phyloP scores from a whole-genome alignment of 2,329 filamentous ascomycete species.

The Apiospora sp. region DNA sequence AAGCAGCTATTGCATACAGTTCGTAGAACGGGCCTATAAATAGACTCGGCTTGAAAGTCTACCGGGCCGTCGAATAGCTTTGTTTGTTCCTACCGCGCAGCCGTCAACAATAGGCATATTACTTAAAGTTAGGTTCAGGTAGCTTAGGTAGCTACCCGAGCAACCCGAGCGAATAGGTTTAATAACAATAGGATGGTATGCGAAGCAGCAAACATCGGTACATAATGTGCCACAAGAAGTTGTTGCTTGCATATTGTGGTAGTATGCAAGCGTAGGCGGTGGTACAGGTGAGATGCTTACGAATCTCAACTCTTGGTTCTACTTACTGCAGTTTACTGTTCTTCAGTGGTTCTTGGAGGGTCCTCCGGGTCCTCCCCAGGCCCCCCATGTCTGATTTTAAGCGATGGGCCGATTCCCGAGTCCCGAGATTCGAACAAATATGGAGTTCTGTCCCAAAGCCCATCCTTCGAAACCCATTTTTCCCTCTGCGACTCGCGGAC shows the following conservation, averaged over 20 bases:
- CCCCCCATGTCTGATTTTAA: background rate
- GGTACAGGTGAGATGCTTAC: background rate
- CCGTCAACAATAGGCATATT: background rate
- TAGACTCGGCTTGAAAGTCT: conserved; percentile 4
- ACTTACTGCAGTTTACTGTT: background rate
- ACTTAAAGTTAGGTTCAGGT: background rate
- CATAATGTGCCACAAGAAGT: background rate
- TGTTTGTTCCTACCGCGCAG: background rate
- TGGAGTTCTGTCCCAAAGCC: background rate
- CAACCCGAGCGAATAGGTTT: background rate
- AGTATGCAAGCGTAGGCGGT: background rate
- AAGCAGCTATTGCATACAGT: background rate
- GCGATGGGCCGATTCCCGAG: conserved; percentile 5
- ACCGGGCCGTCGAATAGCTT: conserved; percentile 1
- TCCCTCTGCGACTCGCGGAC: background rate
- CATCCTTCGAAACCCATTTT: conserved; percentile 12
- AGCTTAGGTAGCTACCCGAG: background rate
- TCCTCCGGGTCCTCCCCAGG: background rate
- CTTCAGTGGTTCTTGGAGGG: conserved; percentile 1
- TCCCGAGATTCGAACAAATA: background rate
- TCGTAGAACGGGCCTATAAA: conserved; percentile 1
- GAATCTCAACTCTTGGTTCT: background rate
- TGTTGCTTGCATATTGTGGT: background rate
- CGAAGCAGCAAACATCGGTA: background rate
- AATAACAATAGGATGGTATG: background rate